Conservation (phyloP, 257 asterid species). For the Nicotiana undulata region DNA sequence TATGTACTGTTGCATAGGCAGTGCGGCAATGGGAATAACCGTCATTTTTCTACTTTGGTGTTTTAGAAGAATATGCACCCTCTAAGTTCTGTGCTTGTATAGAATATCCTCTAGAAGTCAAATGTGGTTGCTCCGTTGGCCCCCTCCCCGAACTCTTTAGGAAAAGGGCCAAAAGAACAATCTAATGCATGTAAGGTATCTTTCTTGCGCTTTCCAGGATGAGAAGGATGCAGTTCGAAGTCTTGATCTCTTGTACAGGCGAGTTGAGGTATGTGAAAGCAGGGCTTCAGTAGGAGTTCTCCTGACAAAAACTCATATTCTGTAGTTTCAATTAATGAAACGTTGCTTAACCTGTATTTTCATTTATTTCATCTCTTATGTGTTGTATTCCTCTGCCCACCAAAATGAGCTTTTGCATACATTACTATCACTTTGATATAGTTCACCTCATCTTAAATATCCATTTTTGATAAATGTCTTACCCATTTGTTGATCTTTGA, state of each 20-base stretch:
- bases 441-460: neutral
- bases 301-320: neutral
- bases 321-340: neutral
- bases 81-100: neutral
- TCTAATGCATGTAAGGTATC: neutral
- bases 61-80: neutral
- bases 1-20: conserved; percentile 1
- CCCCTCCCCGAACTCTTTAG: neutral
- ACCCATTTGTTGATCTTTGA: neutral
- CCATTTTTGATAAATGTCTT: neutral
- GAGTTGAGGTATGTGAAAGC: conserved; percentile 66
- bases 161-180: neutral
- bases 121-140: neutral
- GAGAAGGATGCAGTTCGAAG: conserved; percentile 94
- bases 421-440: neutral
- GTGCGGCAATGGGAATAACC: neutral
- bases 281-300: neutral
- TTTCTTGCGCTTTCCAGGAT: conserved; percentile 43
- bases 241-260: conserved; percentile 91
- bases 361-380: neutral
- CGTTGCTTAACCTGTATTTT: neutral
- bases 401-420: neutral
- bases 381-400: neutral
- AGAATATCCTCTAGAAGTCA: neutral
- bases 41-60: neutral